phyloP scores from a whole-genome alignment of 2,329 filamentous ascomycete species.

The Cytospora piceae region DNA sequence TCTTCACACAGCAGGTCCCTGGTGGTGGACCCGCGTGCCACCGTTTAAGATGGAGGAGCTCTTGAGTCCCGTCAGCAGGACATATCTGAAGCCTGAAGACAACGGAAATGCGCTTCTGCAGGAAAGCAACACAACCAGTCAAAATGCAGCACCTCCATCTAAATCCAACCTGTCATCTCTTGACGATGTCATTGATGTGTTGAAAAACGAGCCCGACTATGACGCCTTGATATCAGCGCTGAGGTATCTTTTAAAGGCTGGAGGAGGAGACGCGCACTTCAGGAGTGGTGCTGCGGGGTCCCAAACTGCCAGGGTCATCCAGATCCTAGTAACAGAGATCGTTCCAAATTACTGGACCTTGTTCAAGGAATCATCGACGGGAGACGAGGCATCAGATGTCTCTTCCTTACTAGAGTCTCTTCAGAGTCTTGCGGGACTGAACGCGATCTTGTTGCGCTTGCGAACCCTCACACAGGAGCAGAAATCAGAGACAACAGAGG shows the following conservation, averaged over 20 bases:
- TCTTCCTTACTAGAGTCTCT: conserved; percentile 66
- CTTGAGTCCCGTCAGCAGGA: conserved; percentile 57
- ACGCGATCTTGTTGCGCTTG: conserved; percentile 73
- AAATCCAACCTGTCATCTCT: conserved; percentile 35
- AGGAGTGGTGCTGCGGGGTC: conserved; percentile 67
- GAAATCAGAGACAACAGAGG: conserved; percentile 43
- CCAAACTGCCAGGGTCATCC: conserved; percentile 73
- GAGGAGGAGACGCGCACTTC: conserved; percentile 43
- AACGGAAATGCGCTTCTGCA: conserved; percentile 44
- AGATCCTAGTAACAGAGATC: conserved; percentile 73
- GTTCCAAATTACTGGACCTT: conserved; percentile 81
- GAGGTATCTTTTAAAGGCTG: conserved; percentile 50
- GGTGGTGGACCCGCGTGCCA: neutral
- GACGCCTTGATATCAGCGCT: conserved; percentile 58
- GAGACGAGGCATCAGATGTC: conserved; percentile 40
- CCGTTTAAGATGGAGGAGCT: conserved; percentile 57
- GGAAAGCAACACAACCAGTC: conserved; percentile 38
- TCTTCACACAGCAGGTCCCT: neutral
- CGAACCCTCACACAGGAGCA: conserved; percentile 61
- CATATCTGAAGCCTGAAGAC: conserved; percentile 48
- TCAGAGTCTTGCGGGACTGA: conserved; percentile 74
- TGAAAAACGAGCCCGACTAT: conserved; percentile 67
- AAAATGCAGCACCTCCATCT: conserved; percentile 14
- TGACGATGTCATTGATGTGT: conserved; percentile 60
- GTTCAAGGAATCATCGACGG: conserved; percentile 52